A percentile compares a stretch with the other conserved stretches of the same genome.
Evolutionary conservation across 202 grass and related monocot species (phyloP).

Genomic region (Hordeum pubiflorum): DNA sequence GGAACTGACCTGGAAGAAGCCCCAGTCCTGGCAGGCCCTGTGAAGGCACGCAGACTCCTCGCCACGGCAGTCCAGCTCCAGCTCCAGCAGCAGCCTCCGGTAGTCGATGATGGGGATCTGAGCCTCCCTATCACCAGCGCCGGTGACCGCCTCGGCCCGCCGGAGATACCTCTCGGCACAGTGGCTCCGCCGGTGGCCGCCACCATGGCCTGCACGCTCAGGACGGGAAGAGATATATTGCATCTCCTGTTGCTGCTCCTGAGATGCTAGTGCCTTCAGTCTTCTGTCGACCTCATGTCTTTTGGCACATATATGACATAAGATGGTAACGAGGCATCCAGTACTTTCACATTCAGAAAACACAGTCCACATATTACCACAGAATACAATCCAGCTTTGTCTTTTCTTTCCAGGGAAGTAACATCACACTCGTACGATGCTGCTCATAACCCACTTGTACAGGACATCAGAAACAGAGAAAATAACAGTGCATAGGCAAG

Average conservation of each 20-base stretch:
- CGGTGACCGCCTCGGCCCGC: neutral
- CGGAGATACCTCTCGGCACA: conserved; percentile 49
- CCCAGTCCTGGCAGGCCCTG: conserved; percentile 53
- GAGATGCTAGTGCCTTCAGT: neutral
- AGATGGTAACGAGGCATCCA: neutral
- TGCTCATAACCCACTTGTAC: neutral
- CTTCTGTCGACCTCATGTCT: neutral
- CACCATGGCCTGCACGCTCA: conserved; percentile 48
- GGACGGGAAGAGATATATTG: conserved; percentile 52
- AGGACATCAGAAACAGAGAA: neutral
- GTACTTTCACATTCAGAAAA: neutral
- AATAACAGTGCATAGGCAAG: neutral
- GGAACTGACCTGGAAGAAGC: conserved; percentile 59
- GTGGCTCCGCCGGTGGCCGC: neutral
- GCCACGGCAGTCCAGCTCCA: neutral
- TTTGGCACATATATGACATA: neutral
- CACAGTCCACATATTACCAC: neutral
- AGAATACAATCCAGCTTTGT: neutral
- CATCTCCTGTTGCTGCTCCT: conserved; percentile 14
- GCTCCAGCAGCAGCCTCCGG: conserved; percentile 15
- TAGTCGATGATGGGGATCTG: conserved; percentile 51
- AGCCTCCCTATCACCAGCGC: neutral
- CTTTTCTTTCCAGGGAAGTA: neutral
- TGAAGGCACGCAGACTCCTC: conserved; percentile 40
- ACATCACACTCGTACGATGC: neutral